Conservation (phyloP, 1,139 yeast genomes). For the Magnusiomyces ingens region DNA sequence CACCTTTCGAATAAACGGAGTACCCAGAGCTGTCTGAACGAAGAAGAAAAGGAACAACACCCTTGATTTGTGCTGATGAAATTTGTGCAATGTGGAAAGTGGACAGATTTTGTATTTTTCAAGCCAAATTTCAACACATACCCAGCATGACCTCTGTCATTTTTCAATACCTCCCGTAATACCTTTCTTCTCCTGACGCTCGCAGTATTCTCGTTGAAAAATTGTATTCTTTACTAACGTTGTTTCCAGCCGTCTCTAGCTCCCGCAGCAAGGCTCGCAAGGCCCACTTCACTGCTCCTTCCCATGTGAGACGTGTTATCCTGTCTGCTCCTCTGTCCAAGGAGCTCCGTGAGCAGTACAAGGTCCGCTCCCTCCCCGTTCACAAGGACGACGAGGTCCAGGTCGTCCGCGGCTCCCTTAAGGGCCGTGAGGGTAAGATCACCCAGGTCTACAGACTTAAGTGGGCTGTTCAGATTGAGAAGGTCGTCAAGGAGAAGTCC, state of each 20-base stretch:
- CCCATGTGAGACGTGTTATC: constrained; percentile 90
- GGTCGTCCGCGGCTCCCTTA: constrained; percentile 98
- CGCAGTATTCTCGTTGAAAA: neutral
- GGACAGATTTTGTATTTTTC: too few species aligned
- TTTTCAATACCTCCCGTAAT: neutral
- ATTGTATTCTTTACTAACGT: neutral
- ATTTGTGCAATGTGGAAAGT: too few species aligned
- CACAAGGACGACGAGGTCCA: constrained; percentile 96
- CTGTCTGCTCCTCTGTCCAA: constrained; percentile 99
- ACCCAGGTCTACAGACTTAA: constrained; percentile 98
- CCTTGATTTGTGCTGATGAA: too few species aligned
- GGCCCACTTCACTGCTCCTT: constrained; percentile 99
- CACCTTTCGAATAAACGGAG: neutral
- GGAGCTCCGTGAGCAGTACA: constrained; percentile 98
- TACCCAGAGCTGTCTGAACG: neutral
- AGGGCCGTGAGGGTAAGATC: constrained; percentile 99
- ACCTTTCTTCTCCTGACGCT: neutral
- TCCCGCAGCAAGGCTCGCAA: constrained; percentile 99
- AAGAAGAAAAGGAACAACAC: too few species aligned
- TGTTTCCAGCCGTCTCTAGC: constrained; percentile 74
- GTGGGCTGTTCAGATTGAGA: constrained; percentile 94
- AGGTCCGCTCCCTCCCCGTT: constrained; percentile 92
- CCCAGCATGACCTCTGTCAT: neutral
- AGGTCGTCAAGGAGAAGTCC: constrained; percentile 95
- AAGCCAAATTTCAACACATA: neutral